phyloP scores from a whole-genome alignment of 2,329 filamentous ascomycete genomes.

The Colletotrichum caudatum region DNA sequence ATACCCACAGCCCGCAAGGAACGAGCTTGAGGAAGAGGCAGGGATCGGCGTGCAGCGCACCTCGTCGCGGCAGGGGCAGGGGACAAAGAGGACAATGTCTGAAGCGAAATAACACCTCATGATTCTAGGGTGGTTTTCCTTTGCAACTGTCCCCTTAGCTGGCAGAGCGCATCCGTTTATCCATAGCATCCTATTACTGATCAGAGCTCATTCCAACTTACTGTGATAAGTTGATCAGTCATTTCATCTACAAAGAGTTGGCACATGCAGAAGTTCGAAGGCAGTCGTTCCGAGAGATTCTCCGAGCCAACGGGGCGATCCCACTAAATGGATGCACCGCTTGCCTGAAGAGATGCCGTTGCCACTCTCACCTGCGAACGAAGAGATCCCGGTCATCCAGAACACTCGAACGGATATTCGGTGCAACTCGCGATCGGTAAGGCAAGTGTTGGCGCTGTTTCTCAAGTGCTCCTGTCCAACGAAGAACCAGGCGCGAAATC shows the following conservation, averaged over 20 bases:
- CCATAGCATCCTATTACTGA: neutral
- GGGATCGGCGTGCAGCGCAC: conserved; percentile 10
- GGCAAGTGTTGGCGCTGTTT: too few relatives aligned
- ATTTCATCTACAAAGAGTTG: neutral
- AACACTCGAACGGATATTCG: conserved; percentile 25
- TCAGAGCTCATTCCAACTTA: neutral
- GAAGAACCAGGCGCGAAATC: neutral
- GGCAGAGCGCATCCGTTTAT: neutral
- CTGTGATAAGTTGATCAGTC: neutral
- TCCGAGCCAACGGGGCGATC: conserved; percentile 24
- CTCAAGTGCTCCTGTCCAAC: neutral
- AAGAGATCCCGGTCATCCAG: conserved; percentile 7
- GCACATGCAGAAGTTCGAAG: neutral
- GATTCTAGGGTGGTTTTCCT: neutral
- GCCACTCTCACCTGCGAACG: conserved; percentile 13
- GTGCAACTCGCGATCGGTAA: conserved; percentile 22
- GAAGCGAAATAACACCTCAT: conserved; percentile 3
- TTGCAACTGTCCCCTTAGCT: neutral
- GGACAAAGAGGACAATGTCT: neutral
- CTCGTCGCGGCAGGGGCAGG: neutral
- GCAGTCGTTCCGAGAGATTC: conserved; percentile 28
- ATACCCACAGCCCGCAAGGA: neutral
- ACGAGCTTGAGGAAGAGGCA: neutral
- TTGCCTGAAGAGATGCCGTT: conserved; percentile 2
- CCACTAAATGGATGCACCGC: conserved; percentile 17